Evolutionary conservation across 1,284 basidiomycete species (phyloP).

Genomic region (Xerocomus nothofagi): DNA sequence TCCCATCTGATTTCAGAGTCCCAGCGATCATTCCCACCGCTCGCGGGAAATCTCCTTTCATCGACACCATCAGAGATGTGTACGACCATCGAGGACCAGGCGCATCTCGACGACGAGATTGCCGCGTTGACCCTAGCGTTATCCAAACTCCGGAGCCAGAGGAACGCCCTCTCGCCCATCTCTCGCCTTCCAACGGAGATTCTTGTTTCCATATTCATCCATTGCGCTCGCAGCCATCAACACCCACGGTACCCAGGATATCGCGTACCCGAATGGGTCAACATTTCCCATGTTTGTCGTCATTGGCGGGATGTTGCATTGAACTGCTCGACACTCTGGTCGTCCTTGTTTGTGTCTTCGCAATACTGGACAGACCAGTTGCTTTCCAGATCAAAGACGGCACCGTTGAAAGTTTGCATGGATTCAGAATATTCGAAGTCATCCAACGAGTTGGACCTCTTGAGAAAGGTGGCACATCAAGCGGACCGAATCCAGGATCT

Average conservation of each 20-base stretch:
- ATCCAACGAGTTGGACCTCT: slow-evolving; percentile 15
- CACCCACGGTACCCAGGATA: not conserved
- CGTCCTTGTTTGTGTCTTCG: slow-evolving; percentile 28
- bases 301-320: slow-evolving; percentile 40
- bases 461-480: slow-evolving; percentile 25
- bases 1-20: not conserved
- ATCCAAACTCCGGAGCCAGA: slow-evolving; percentile 31
- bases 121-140: slow-evolving; percentile 30
- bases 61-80: not conserved
- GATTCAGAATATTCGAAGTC: slow-evolving; percentile 20
- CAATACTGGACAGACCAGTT: slow-evolving; percentile 36
- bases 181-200: slow-evolving; percentile 35
- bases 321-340: slow-evolving; percentile 38
- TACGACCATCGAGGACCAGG: slow-evolving; percentile 1
- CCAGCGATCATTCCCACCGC: not conserved
- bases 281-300: slow-evolving; percentile 36
- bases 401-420: slow-evolving; percentile 29
- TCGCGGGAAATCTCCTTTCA: not conserved
- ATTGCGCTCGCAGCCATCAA: slow-evolving; percentile 10
- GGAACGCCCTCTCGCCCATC: slow-evolving; percentile 35
- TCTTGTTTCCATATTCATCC: slow-evolving; percentile 30
- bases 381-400: slow-evolving; percentile 38
- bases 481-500: slow-evolving; percentile 25
- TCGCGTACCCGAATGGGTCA: slow-evolving; percentile 20
- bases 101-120: slow-evolving; percentile 37